A percentile compares a stretch with the other conserved stretches of the same genome.
phyloP scores from a whole-genome alignment of 306 rosid genomes.

The Oxytropis ochrocephala region DNA sequence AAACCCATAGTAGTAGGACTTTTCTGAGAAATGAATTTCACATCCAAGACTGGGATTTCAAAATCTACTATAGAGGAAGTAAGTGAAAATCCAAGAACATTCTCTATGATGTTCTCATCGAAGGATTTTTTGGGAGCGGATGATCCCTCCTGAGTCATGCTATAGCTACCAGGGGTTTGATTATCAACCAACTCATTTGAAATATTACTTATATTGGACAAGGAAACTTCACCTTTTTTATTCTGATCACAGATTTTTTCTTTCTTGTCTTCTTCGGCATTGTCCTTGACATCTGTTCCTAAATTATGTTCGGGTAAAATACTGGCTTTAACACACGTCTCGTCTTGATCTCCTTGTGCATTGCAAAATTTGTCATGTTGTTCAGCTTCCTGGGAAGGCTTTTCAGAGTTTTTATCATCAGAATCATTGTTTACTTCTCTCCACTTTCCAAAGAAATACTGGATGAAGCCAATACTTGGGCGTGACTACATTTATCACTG shows the following conservation, averaged over 20 bases:
- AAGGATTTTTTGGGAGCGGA: constrained; percentile 5
- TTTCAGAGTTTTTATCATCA: constrained; percentile 24
- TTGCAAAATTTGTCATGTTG: not conserved
- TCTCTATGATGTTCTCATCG: constrained; percentile 43
- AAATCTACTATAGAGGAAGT: constrained; percentile 53
- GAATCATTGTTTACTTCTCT: constrained; percentile 13
- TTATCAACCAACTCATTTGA: constrained; percentile 11
- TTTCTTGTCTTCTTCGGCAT: constrained; percentile 19
- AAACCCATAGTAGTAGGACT: constrained; percentile 8
- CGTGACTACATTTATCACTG: constrained; percentile 15
- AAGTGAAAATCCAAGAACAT: constrained; percentile 53
- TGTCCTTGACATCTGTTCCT: constrained; percentile 10
- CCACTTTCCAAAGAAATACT: constrained; percentile 17
- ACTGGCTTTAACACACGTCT: not conserved
- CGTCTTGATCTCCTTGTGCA: constrained; percentile 21
- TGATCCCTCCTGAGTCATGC: constrained; percentile 16
- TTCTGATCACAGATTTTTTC: constrained; percentile 16
- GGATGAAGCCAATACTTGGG: constrained; percentile 21
- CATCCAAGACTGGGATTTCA: constrained; percentile 62
- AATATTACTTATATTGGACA: constrained; percentile 10
- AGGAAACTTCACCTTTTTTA: constrained; percentile 1
- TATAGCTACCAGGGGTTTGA: constrained; percentile 14
- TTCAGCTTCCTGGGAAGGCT: constrained; percentile 21
- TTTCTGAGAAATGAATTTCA: constrained; percentile 45
- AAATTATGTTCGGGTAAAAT: constrained; percentile 16